Evolutionary conservation across 768 basidiomycete genomes (phyloP), one percentile per base, ranked within the genome.

Genomic region (Heimioporus sp.): DNA sequence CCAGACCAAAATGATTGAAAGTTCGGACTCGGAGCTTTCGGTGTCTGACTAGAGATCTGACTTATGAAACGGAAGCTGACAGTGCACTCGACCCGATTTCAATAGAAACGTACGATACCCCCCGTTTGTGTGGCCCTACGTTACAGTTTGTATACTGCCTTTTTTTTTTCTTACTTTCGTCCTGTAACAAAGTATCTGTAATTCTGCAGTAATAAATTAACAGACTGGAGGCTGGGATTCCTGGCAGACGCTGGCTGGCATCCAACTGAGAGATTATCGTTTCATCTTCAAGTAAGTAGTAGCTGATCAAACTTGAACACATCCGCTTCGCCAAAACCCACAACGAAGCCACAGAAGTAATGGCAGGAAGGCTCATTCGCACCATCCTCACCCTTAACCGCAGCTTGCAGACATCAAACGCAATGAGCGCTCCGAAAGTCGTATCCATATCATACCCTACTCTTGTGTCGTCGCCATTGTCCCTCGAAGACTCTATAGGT

Each of bases 401-500:
- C 40, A 30, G 28, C 31, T 49, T 57, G 42, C 60, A 59, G 60
- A 52, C 46, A 43, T 57, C 60, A 46, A 37, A 12, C 45, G 9
- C 47, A 28, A 56, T 54, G 66, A 41, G 12, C 11, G 28, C 51
- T 38, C 39, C 45, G 10, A 54, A 54, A 20, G 67, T 57, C 8
- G 80, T 90, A 11, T 68, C 76, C 4, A 79, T 91, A 48, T 82
- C 86, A 0, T 90, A 90, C 65, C 58, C 69, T 11, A 76, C 78
- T 7, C 74, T 92, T 46, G 58, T 80, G 28, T 73, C 78, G 11
- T 72, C 75, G 0, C 83, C 87, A 1, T 59, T 74, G 10, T 75
- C 80, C 5, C 72, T 91, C 12, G 65, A 73, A 28, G 56, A 74
- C 17, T 79, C 85, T 17, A 91, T 96, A 52, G 83, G 89, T 84